phyloP scores from a whole-genome alignment of 345 rosid species.

The Punica granatum region DNA sequence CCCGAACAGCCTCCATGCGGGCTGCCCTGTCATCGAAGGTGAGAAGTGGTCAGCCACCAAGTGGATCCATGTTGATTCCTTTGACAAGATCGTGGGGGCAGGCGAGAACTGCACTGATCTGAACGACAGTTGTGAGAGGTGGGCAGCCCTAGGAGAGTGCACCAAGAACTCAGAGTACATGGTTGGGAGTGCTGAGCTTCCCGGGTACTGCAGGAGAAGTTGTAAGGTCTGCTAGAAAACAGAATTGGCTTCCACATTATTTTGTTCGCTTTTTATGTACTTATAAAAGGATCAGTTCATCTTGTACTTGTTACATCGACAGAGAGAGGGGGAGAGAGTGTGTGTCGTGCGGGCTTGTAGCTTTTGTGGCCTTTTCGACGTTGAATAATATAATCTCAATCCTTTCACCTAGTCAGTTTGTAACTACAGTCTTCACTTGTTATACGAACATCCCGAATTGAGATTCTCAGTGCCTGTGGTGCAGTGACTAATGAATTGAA shows the following conservation, averaged over 20 bases:
- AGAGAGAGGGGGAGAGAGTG: too few relatives aligned
- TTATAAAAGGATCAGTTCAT: neutral
- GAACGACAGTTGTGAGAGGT: constrained; percentile 76
- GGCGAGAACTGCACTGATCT: constrained; percentile 64
- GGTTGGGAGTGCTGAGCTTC: constrained; percentile 70
- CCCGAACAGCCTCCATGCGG: constrained; percentile 67
- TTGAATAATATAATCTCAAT: too few relatives aligned
- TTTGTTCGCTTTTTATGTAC: neutral
- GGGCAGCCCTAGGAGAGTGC: constrained; percentile 95
- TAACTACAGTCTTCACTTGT: too few relatives aligned
- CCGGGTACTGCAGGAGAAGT: constrained; percentile 84
- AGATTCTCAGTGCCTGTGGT: too few relatives aligned
- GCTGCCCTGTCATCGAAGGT: constrained; percentile 90
- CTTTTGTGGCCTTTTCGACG: too few relatives aligned
- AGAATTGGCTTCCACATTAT: neutral
- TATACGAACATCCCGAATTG: too few relatives aligned
- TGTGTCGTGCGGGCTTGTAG: too few relatives aligned
- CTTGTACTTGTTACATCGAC: neutral
- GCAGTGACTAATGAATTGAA: too few relatives aligned
- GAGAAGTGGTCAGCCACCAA: constrained; percentile 99
- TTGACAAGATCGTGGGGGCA: constrained; percentile 44
- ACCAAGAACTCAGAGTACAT: constrained; percentile 72
- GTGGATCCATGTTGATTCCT: constrained; percentile 94
- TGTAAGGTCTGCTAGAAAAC: constrained; percentile 62
- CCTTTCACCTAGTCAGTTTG: too few relatives aligned